Evolutionary conservation across 768 basidiomycete species (phyloP), one percentile per base, ranked within the genome.

Genomic region (Mycena crocata): DNA sequence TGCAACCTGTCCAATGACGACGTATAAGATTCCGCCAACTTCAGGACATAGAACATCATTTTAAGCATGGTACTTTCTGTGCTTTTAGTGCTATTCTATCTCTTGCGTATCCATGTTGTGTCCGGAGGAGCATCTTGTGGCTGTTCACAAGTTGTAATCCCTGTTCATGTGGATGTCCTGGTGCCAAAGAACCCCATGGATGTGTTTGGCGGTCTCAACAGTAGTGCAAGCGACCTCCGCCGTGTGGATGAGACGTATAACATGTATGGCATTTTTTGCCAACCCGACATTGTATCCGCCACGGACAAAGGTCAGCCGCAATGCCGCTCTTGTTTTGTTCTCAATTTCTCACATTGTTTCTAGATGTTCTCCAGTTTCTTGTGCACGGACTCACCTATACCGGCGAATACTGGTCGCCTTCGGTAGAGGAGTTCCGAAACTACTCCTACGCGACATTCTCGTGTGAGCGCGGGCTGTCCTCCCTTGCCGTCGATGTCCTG

Each of bases 351-450:
- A n/a, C n/a, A n/a, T n/a, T n/a, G n/a, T 6, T 54, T 37, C n/a
- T 17, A 59, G 57, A 49, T 9, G 13, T 49, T 2, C 10, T 59
- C 12, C 57, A 59, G 45, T 34, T 59, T 14, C 57, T 59, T 12
- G 45, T 49, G 13, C 57, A 59, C 17, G 56, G 56, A 44, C 21
- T 57, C 39, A 31, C 56, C 2, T 57, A 57, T 23, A 44, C 39
- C 28, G 45, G 56, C 56, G 19, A 57, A 34, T 57, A 57, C 45
- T 57, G 56, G 56, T 57, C 56, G 26, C 56, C 56, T 19, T 30
- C 54, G 14, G 21, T 37, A 5, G 54, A 39, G n/a, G 54, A 56
- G n/a, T 56, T 56, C 39, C 56, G 56, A 31, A 57, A 57, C 56
- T 57, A 57, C 19, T 57, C 56, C 26, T 57, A 57, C 42, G 30